These are phyloP conservation scores for Vigna unguiculata DNA, from an alignment of 306 rosid species.

Conservation along the genomic window DNA sequence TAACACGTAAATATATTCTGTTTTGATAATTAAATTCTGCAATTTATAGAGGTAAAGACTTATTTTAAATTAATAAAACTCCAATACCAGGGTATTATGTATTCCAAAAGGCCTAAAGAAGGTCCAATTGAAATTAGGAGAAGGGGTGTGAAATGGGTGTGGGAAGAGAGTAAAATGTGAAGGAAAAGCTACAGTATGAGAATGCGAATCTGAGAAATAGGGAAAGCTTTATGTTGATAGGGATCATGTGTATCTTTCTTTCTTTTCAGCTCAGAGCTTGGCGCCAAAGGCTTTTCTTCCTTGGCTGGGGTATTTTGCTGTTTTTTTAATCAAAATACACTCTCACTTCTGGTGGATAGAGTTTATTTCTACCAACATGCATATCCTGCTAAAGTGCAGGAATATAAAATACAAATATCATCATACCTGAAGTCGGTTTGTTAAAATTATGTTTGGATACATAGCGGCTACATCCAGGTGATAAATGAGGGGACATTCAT, in stretches of 20 bases:
- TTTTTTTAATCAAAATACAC: slow-evolving; percentile 2
- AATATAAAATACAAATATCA: slow-evolving; percentile 30
- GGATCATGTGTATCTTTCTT: neutral
- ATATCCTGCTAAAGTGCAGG: slow-evolving; percentile 42
- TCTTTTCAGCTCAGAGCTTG: slow-evolving; percentile 1
- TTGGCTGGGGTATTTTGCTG: neutral
- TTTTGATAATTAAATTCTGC: slow-evolving; percentile 1
- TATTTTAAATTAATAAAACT: slow-evolving; percentile 31
- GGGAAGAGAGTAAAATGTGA: neutral
- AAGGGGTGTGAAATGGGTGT: slow-evolving; percentile 8
- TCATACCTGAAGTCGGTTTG: slow-evolving; percentile 97
- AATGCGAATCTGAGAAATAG: slow-evolving; percentile 11
- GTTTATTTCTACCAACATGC: neutral
- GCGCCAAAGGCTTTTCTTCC: slow-evolving; percentile 12
- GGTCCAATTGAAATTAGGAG: slow-evolving; percentile 8
- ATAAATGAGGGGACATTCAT: slow-evolving; percentile 95
- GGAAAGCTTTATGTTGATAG: neutral
- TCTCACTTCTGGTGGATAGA: neutral
- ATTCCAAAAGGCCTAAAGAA: slow-evolving; percentile 9
- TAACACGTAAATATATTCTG: neutral
- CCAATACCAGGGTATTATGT: neutral
- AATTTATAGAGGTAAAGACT: neutral
- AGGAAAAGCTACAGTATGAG: slow-evolving; percentile 12
- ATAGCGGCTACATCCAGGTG: slow-evolving; percentile 99
- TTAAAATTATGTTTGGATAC: slow-evolving; percentile 97